phyloP scores from a whole-genome alignment of 345 rosid genomes.

The Salix exigua region DNA sequence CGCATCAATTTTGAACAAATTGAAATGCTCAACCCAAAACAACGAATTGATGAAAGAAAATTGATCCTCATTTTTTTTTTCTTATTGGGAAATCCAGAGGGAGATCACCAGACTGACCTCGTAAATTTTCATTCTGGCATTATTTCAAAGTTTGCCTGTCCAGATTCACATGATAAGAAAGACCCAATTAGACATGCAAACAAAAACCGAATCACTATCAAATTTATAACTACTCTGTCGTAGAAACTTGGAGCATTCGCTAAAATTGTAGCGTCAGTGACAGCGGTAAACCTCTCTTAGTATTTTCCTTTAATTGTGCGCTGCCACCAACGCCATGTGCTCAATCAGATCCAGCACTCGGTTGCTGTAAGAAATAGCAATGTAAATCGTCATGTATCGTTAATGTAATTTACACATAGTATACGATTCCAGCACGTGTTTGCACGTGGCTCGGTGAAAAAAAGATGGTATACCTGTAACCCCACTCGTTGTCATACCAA shows the following conservation, averaged over 20 bases:
- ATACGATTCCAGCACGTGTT: neutral
- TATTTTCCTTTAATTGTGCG: slow-evolving; percentile 29
- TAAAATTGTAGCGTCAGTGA: neutral
- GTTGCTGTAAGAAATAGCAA: slow-evolving; percentile 52
- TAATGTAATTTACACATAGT: neutral
- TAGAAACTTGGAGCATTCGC: neutral
- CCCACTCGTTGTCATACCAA: slow-evolving; percentile 99
- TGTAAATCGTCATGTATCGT: neutral
- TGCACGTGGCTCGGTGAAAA: neutral
- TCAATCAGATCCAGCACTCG: slow-evolving; percentile 94
- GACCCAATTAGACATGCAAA: neutral
- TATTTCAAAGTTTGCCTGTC: neutral
- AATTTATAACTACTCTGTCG: slow-evolving; percentile 6
- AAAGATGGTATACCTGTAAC: slow-evolving; percentile 69
- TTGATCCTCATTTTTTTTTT: neutral
- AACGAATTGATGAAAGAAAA: neutral
- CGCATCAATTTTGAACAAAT: slow-evolving; percentile 57
- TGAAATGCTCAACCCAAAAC: neutral
- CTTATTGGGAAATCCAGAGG: neutral
- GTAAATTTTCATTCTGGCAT: neutral
- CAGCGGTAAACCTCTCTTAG: neutral
- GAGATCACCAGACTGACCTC: neutral
- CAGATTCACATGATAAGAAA: neutral
- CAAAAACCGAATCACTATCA: slow-evolving; percentile 10
- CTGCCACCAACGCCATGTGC: slow-evolving; percentile 90